Evolutionary conservation across 345 rosid genomes (phyloP).

Genomic region (Ailanthus altissimus): DNA sequence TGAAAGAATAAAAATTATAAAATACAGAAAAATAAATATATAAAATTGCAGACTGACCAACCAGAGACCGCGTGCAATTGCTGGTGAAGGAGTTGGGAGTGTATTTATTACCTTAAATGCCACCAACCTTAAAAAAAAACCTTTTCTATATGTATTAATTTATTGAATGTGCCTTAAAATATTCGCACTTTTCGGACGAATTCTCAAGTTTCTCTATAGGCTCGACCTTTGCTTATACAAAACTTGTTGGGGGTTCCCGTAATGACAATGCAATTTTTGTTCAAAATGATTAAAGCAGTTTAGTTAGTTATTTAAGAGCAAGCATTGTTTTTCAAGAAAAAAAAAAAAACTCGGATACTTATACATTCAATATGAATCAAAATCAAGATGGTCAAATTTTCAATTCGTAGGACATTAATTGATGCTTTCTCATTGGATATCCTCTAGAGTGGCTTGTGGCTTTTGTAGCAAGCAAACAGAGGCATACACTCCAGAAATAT

Average conservation of each 20-base stretch:
- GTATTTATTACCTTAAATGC: constrained; percentile 27
- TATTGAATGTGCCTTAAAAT: neutral
- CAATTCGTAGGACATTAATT: no score
- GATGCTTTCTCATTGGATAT: neutral
- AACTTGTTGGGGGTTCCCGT: neutral
- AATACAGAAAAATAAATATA: neutral
- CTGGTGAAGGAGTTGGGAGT: constrained; percentile 28
- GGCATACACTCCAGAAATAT: no score
- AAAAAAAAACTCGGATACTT: no score
- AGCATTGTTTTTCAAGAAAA: no score
- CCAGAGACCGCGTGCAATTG: constrained; percentile 52
- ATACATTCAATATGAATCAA: no score
- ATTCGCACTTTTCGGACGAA: constrained; percentile 33
- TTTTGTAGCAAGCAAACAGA: no score
- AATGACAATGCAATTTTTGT: neutral
- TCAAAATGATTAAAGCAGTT: no score
- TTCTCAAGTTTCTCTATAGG: no score
- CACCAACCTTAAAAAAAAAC: constrained; percentile 39
- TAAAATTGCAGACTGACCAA: constrained; percentile 50
- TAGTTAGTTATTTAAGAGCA: no score
- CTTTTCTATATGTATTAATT: neutral
- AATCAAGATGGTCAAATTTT: no score
- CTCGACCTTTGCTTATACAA: neutral
- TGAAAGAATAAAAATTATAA: neutral
- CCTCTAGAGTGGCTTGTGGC: no score